Percentiles rank a stretch among this genome's conserved stretches.
Evolutionary conservation across 129 eudicot species (phyloP).

Genomic region (Centella asiatica): DNA sequence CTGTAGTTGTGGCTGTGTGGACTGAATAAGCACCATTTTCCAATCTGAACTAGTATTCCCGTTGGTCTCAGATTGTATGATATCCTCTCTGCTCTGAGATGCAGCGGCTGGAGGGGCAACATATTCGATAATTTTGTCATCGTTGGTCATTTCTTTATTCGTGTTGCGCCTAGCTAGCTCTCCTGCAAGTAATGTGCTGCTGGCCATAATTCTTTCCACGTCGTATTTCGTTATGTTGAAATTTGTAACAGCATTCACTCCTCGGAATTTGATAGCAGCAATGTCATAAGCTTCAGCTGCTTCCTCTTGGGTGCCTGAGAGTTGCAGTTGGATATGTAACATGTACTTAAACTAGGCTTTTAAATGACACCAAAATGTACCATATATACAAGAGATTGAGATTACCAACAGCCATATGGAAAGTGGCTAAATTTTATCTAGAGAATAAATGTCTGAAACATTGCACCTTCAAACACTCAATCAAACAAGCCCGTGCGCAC

Average conservation of each 20-base stretch:
- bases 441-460: no score
- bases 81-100: background rate
- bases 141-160: conserved; percentile 9
- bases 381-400: no score
- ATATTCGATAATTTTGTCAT: conserved; percentile 12
- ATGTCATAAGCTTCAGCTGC: conserved; percentile 93
- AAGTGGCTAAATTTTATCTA: no score
- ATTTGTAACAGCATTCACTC: conserved; percentile 73
- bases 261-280: conserved; percentile 86
- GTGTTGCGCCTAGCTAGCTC: conserved; percentile 55
- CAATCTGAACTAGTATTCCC: background rate
- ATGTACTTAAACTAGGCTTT: no score
- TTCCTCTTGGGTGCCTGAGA: conserved; percentile 89
- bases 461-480: no score
- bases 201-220: conserved; percentile 51
- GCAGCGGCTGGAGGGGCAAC: background rate
- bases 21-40: conserved; percentile 19
- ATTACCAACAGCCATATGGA: no score
- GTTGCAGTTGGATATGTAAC: no score
- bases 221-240: conserved; percentile 61
- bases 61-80: conserved; percentile 10
- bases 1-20: conserved; percentile 21
- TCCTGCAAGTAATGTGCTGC: conserved; percentile 55
- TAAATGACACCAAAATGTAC: no score
- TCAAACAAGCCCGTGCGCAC: no score